phyloP scores from a whole-genome alignment of 1,284 basidiomycete genomes.

The Irpex lacteus region DNA sequence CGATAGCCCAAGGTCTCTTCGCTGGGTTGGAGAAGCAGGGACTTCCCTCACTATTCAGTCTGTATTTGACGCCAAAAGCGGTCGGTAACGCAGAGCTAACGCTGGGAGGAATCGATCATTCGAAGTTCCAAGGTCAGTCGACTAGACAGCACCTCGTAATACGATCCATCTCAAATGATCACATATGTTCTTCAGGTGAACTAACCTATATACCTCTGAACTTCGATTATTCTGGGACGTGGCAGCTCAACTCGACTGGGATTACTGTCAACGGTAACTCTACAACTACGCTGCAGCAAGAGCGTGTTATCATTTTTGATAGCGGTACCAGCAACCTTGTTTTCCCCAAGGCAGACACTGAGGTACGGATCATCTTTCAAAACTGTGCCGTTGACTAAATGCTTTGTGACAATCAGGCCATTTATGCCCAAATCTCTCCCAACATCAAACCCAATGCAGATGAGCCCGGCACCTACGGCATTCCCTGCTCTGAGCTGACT shows the following conservation, averaged over 20 bases:
- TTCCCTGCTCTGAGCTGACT: conserved; percentile 44
- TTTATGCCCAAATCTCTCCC: conserved; percentile 54
- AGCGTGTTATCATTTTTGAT: conserved; percentile 51
- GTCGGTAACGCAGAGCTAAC: conserved; percentile 53
- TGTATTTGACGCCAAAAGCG: conserved; percentile 47
- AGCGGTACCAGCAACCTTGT: conserved; percentile 54
- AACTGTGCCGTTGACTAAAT: not conserved
- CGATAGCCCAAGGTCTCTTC: conserved; percentile 47
- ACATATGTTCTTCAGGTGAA: not conserved
- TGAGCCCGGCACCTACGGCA: conserved; percentile 53
- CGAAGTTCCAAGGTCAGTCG: conserved; percentile 44
- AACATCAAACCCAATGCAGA: conserved; percentile 46
- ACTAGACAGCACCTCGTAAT: not conserved
- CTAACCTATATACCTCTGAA: conserved; percentile 6
- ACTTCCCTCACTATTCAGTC: conserved; percentile 49
- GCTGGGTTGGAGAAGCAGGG: conserved; percentile 43
- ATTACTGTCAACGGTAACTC: conserved; percentile 54
- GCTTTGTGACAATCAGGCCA: conserved; percentile 33
- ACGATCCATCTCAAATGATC: too few species aligned
- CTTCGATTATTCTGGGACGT: conserved; percentile 33
- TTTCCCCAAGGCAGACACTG: conserved; percentile 44
- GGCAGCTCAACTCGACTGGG: conserved; percentile 45
- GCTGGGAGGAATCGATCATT: conserved; percentile 48
- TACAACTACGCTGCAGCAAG: conserved; percentile 35
- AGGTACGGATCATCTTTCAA: conserved; percentile 28